phyloP scores from a whole-genome alignment of 2,329 filamentous ascomycete species.

The Apiospora malaysiana region DNA sequence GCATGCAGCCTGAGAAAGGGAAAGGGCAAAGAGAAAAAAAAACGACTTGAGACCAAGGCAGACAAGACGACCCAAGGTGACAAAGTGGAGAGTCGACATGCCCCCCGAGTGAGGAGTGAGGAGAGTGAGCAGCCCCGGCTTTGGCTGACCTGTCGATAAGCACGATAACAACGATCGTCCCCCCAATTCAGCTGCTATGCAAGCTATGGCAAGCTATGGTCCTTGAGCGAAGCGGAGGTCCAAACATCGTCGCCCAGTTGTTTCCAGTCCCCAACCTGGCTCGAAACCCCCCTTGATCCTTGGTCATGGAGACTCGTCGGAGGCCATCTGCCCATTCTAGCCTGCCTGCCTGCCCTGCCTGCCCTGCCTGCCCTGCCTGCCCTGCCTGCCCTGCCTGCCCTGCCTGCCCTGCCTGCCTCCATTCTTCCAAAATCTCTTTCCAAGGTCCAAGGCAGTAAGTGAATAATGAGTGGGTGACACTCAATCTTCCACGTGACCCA shows the following conservation, averaged over 20 bases:
- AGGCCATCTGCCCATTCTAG: background rate
- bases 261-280: background rate
- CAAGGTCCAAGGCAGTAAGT: background rate
- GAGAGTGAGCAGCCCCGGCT: background rate
- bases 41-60: constrained; percentile 8
- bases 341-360: background rate
- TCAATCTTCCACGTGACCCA: background rate
- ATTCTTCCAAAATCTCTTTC: background rate
- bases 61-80: background rate
- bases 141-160: constrained; percentile 19
- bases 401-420: background rate
- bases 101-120: background rate
- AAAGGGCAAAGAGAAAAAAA: too few relatives aligned
- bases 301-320: background rate
- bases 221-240: background rate
- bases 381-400: too few relatives aligned
- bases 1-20: background rate
- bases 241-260: constrained; percentile 10
- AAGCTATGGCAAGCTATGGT: too few relatives aligned
- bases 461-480: background rate
- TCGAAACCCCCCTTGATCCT: constrained; percentile 9
- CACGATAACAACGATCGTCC: background rate
- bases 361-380: background rate
- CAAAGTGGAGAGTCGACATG: background rate
- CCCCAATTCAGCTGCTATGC: constrained; percentile 17